A percentile compares a stretch with the other conserved stretches of the same genome.
Evolutionary conservation across 805 yeast species (phyloP).

Genomic region (Lipomyces mesembrius): DNA sequence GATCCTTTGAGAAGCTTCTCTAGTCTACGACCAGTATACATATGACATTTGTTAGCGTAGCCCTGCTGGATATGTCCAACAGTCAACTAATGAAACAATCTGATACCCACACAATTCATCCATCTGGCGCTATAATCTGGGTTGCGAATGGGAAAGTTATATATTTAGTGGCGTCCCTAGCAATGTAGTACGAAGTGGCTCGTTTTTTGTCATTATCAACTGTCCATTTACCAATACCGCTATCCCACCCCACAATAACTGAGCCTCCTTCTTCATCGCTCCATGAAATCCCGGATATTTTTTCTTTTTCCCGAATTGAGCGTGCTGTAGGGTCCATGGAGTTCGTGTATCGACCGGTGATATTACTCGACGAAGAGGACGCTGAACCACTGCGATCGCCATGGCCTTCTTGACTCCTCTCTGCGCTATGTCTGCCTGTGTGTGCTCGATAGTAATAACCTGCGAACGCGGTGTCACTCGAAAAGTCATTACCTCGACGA

Average conservation of each 20-base stretch:
- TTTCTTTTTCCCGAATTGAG: slow-evolving; percentile 37
- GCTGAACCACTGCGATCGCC: neutral
- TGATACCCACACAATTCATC: too few relatives aligned
- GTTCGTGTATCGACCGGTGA: neutral
- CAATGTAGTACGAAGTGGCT: too few relatives aligned
- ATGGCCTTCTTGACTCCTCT: neutral
- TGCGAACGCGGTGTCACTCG: neutral
- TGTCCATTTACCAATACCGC: slow-evolving; percentile 72
- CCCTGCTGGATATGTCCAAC: too few relatives aligned
- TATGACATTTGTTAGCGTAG: too few relatives aligned
- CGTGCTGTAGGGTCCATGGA: neutral
- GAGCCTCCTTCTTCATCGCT: slow-evolving; percentile 56
- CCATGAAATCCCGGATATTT: slow-evolving; percentile 66
- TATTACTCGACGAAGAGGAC: neutral
- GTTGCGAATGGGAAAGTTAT: too few relatives aligned
- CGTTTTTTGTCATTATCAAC: slow-evolving; percentile 49
- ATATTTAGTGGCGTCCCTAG: too few relatives aligned
- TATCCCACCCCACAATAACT: slow-evolving; percentile 65
- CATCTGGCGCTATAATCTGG: too few relatives aligned
- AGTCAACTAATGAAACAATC: too few relatives aligned
- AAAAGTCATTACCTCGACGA: slow-evolving; percentile 1
- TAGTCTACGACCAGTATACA: too few relatives aligned
- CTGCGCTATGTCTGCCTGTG: neutral
- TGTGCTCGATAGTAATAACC: neutral
- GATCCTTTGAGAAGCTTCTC: too few relatives aligned